Percentiles rank a stretch among this genome's conserved stretches.
phyloP scores from a whole-genome alignment of 768 basidiomycete genomes.

The Cystofilobasidium macerans region DNA sequence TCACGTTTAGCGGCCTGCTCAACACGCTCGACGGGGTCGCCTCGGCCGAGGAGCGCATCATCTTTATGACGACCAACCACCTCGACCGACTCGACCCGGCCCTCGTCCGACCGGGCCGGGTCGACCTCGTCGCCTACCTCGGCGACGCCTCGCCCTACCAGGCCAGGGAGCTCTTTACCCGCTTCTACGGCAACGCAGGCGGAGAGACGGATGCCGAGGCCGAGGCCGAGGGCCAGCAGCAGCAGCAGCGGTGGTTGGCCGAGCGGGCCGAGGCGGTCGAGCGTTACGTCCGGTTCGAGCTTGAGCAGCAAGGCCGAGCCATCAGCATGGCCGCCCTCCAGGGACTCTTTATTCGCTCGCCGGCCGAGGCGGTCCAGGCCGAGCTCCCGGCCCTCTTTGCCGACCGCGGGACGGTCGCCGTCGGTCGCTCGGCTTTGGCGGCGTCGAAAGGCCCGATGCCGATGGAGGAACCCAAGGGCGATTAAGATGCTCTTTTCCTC shows the following conservation, averaged over 20 bases:
- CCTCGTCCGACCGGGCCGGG: constrained; percentile 86
- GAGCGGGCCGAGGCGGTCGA: constrained; percentile 39
- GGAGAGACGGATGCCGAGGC: background rate
- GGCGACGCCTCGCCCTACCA: constrained; percentile 79
- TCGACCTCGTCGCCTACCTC: constrained; percentile 71
- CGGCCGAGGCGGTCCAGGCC: constrained; percentile 32
- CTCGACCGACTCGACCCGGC: constrained; percentile 78
- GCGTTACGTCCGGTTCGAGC: constrained; percentile 48
- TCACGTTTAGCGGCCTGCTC: constrained; percentile 94
- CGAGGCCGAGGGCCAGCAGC: too few species aligned
- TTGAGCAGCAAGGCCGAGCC: constrained; percentile 45
- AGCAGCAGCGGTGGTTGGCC: too few species aligned
- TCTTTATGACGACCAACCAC: constrained; percentile 99
- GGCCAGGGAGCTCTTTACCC: constrained; percentile 61
- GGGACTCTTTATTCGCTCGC: constrained; percentile 78
- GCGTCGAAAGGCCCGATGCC: background rate
- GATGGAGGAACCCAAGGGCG: background rate
- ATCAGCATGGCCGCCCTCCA: constrained; percentile 96
- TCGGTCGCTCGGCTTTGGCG: too few species aligned
- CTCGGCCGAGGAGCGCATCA: constrained; percentile 82
- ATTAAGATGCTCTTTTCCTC: too few species aligned
- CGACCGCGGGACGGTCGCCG: constrained; percentile 5
- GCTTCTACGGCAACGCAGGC: constrained; percentile 59
- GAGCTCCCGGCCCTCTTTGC: constrained; percentile 30
- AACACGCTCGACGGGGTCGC: constrained; percentile 97